Conservation (phyloP, 2,329 filamentous ascomycete genomes). For the Fragosphaeria purpurea region DNA sequence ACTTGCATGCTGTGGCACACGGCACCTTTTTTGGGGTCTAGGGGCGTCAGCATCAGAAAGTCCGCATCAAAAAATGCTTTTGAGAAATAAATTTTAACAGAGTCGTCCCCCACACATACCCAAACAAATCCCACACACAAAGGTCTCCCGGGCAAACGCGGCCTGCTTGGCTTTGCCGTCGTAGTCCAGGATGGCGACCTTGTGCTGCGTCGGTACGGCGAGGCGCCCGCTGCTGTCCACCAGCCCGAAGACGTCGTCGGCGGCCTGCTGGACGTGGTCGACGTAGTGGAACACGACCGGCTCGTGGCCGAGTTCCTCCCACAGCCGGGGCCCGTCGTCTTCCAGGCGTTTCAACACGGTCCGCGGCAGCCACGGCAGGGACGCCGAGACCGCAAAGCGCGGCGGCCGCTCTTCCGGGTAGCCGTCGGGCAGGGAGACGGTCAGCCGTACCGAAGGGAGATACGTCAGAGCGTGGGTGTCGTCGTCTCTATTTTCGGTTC, state of each 20-base stretch:
- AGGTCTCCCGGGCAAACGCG: constrained; percentile 74
- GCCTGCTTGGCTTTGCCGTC: constrained; percentile 64
- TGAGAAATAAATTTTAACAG: neutral
- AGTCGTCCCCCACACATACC: constrained; percentile 33
- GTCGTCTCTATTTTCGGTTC: neutral
- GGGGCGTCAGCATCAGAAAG: neutral
- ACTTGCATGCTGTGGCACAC: constrained; percentile 72
- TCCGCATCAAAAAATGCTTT: neutral
- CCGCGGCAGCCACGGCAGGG: constrained; percentile 46
- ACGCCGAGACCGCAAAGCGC: constrained; percentile 38
- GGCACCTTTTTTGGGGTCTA: constrained; percentile 79
- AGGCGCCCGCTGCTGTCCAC: constrained; percentile 38
- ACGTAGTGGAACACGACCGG: constrained; percentile 54
- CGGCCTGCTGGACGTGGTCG: constrained; percentile 49
- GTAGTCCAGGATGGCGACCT: constrained; percentile 66
- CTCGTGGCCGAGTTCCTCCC: constrained; percentile 52
- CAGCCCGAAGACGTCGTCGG: constrained; percentile 51
- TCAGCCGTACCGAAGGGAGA: constrained; percentile 46
- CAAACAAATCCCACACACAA: constrained; percentile 78
- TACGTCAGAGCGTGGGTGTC: constrained; percentile 45
- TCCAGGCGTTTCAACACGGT: constrained; percentile 39
- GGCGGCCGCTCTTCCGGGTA: constrained; percentile 49
- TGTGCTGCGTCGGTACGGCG: constrained; percentile 45
- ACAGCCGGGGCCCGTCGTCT: constrained; percentile 40
- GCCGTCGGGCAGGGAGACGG: constrained; percentile 43